Evolutionary conservation across 176 grass and related monocot species (phyloP).

Genomic region (Tillandsia fasciculata): DNA sequence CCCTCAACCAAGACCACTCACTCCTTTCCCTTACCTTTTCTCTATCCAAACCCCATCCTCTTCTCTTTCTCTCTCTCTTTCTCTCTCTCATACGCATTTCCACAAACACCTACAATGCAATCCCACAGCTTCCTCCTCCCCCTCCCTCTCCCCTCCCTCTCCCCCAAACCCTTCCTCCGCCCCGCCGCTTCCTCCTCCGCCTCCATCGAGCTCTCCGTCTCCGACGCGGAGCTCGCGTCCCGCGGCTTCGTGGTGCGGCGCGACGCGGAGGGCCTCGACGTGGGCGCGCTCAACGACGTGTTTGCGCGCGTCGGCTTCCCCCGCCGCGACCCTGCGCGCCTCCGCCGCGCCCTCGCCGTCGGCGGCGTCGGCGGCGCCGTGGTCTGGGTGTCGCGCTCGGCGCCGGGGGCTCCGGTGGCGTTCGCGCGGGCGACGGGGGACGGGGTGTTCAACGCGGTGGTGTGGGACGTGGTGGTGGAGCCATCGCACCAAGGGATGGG

Average conservation of each 20-base stretch:
- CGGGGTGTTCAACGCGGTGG: slow-evolving; percentile 94
- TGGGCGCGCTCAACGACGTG: slow-evolving; percentile 65
- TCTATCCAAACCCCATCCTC: neutral
- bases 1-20: neutral
- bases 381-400: slow-evolving; percentile 51
- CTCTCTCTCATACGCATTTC: neutral
- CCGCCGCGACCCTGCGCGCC: slow-evolving; percentile 47
- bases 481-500: slow-evolving; percentile 73
- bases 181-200: neutral
- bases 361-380: slow-evolving; percentile 40
- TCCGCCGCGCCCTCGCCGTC: slow-evolving; percentile 59
- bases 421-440: slow-evolving; percentile 88
- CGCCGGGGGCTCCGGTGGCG: slow-evolving; percentile 40
- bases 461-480: slow-evolving; percentile 92
- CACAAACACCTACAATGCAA: slow-evolving; percentile 10
- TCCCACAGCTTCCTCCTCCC: slow-evolving; percentile 7
- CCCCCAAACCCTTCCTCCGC: neutral
- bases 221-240: slow-evolving; percentile 54
- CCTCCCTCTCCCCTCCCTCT: neutral
- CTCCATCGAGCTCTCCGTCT: slow-evolving; percentile 34
- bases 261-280: slow-evolving; percentile 38
- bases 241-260: slow-evolving; percentile 59
- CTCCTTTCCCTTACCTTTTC: neutral
- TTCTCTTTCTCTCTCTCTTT: neutral
- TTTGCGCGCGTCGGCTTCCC: slow-evolving; percentile 84